A percentile compares a stretch with the other conserved stretches of the same genome.
phyloP scores from a whole-genome alignment of 129 eudicot genomes.

The Lactuca sativa region DNA sequence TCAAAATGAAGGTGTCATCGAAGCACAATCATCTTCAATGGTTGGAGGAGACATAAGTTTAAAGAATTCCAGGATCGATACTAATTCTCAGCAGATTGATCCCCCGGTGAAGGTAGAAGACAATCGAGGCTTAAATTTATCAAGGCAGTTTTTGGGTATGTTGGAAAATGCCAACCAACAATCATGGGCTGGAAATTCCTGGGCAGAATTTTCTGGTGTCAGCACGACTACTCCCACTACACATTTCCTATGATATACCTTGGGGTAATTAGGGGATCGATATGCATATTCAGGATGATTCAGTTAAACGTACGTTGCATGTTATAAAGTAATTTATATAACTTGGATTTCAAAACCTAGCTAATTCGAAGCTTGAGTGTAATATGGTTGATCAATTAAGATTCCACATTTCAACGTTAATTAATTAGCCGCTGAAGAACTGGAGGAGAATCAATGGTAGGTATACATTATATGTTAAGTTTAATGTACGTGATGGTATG shows the following conservation, averaged over 20 bases:
- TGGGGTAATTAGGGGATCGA: background rate
- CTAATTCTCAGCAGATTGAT: slow-evolving; percentile 18
- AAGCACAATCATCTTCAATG: slow-evolving; percentile 33
- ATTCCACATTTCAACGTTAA: slow-evolving; percentile 27
- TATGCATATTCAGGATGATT: slow-evolving; percentile 12
- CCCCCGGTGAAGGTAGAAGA: slow-evolving; percentile 50
- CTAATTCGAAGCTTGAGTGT: slow-evolving; percentile 25
- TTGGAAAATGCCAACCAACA: slow-evolving; percentile 38
- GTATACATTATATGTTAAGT: slow-evolving; percentile 36
- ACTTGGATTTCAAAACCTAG: slow-evolving; percentile 22
- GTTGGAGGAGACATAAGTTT: slow-evolving; percentile 31
- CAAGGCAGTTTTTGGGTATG: slow-evolving; percentile 46
- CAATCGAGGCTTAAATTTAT: slow-evolving; percentile 31
- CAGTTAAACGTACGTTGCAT: slow-evolving; percentile 18
- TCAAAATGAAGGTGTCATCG: slow-evolving; percentile 40
- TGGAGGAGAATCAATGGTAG: slow-evolving; percentile 23
- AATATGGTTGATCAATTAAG: slow-evolving; percentile 15
- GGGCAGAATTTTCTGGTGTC: slow-evolving; percentile 56
- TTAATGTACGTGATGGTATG: slow-evolving; percentile 23
- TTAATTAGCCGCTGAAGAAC: slow-evolving; percentile 25
- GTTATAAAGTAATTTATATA: slow-evolving; percentile 23
- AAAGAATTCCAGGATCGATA: slow-evolving; percentile 22
- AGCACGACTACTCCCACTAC: slow-evolving; percentile 49
- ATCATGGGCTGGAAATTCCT: slow-evolving; percentile 52
- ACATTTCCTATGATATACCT: slow-evolving; percentile 48